phyloP scores from a whole-genome alignment of 2,329 filamentous ascomycete species.

The Magnaporthiopsis incrustans region DNA sequence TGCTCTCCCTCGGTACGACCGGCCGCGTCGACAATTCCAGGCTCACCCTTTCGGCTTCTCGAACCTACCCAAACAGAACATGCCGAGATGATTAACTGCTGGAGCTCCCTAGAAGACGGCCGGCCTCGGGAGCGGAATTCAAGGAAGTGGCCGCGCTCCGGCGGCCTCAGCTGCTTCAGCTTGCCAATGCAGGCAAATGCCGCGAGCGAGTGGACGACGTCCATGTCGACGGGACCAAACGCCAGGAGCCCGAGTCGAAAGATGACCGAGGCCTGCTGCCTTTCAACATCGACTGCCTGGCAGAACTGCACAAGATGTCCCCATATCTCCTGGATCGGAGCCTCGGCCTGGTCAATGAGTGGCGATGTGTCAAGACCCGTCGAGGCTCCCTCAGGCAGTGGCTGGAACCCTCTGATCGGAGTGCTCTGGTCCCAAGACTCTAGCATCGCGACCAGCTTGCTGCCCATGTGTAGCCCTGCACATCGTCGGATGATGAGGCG shows the following conservation, averaged over 20 bases:
- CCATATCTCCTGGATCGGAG: slow-evolving; percentile 17
- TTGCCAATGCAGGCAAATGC: slow-evolving; percentile 33
- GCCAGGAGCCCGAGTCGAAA: slow-evolving; percentile 18
- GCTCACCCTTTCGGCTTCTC: slow-evolving; percentile 8
- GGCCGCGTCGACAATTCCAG: slow-evolving; percentile 13
- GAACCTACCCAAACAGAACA: not conserved
- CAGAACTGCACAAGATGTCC: slow-evolving; percentile 17
- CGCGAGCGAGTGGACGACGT: slow-evolving; percentile 26
- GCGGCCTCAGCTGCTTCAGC: slow-evolving; percentile 29
- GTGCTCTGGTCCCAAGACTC: not conserved
- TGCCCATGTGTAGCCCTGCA: slow-evolving; percentile 1
- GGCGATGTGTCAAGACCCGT: slow-evolving; percentile 13
- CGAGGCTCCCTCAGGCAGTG: slow-evolving; percentile 14
- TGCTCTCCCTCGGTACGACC: slow-evolving; percentile 15
- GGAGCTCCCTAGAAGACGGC: not conserved
- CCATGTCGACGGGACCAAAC: slow-evolving; percentile 18
- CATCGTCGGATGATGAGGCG: not conserved
- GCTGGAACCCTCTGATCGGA: slow-evolving; percentile 35
- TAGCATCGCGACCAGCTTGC: not conserved
- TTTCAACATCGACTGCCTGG: slow-evolving; percentile 4
- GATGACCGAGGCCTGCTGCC: slow-evolving; percentile 13
- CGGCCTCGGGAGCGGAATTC: not conserved
- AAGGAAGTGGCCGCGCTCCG: not conserved
- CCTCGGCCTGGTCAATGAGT: slow-evolving; percentile 16
- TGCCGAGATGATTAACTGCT: not conserved